These are phyloP conservation scores for Dothideomycetes sp. DNA, from an alignment of 2,329 filamentous ascomycete genomes.

Conservation along the genomic window DNA sequence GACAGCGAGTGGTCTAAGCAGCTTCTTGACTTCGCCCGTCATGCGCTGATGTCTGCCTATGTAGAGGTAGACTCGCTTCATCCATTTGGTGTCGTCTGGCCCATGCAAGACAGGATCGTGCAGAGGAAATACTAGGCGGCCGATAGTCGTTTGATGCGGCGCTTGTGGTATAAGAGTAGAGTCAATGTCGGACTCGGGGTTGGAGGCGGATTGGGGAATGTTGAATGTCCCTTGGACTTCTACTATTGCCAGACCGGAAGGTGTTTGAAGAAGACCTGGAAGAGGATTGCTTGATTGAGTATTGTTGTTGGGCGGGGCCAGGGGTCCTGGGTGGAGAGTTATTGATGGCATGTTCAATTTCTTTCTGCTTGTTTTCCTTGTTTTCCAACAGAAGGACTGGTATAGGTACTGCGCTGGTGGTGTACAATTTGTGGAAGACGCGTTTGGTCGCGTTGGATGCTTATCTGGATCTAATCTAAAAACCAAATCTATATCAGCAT, in stretches of 20 bases:
- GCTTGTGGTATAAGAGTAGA: conserved; percentile 12
- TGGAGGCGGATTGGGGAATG: conserved; percentile 40
- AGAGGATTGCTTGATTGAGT: conserved; percentile 47
- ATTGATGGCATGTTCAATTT: neutral
- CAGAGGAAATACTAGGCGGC: conserved; percentile 67
- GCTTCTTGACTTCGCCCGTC: conserved; percentile 80
- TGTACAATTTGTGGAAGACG: too few relatives aligned
- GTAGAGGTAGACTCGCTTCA: conserved; percentile 81
- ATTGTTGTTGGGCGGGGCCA: neutral
- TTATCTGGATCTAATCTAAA: too few relatives aligned
- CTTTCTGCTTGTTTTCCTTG: too few relatives aligned
- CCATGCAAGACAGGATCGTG: conserved; percentile 44
- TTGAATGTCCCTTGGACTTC: conserved; percentile 91
- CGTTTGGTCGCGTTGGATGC: too few relatives aligned
- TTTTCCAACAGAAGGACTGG: too few relatives aligned
- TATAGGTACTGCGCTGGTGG: too few relatives aligned
- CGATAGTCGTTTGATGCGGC: conserved; percentile 45
- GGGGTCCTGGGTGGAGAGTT: neutral
- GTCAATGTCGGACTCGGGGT: conserved; percentile 19
- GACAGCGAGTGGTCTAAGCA: conserved; percentile 69
- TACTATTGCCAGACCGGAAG: conserved; percentile 76
- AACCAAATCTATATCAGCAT: too few relatives aligned
- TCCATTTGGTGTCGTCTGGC: conserved; percentile 58
- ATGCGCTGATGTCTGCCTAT: conserved; percentile 82
- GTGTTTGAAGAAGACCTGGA: conserved; percentile 76